Conservation (phyloP, 345 rosid genomes). For the Eucalyptus victrix region DNA sequence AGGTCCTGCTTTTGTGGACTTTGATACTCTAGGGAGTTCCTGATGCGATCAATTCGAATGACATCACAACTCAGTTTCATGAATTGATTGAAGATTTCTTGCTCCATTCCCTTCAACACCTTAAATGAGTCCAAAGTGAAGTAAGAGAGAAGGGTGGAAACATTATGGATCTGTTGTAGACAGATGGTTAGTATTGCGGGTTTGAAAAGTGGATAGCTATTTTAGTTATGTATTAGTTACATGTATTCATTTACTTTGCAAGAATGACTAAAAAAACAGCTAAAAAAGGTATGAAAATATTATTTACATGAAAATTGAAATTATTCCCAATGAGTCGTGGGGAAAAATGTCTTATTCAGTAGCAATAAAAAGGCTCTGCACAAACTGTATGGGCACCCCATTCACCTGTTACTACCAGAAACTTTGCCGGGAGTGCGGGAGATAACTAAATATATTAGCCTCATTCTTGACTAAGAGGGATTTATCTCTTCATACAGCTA, state of each 20-base stretch:
- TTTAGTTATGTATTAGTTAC: too few species aligned
- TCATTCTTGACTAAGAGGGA: neutral
- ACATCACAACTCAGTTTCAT: neutral
- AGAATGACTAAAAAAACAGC: neutral
- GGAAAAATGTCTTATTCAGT: neutral
- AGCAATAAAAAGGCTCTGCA: neutral
- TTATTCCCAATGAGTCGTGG: neutral
- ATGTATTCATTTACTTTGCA: neutral
- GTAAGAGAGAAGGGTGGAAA: neutral
- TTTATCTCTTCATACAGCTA: neutral
- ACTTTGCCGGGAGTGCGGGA: neutral
- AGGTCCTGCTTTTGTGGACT: neutral
- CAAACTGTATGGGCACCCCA: neutral
- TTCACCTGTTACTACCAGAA: neutral
- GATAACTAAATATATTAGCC: neutral
- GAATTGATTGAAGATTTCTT: neutral
- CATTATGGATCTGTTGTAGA: neutral
- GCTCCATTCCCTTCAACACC: neutral
- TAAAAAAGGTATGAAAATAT: neutral
- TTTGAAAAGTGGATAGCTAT: neutral
- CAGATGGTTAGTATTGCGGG: neutral
- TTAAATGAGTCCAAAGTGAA: neutral
- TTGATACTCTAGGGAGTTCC: neutral
- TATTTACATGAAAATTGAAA: too few species aligned
- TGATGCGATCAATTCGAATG: neutral